Evolutionary conservation across 208 protist species (phyloP).

Genomic region (Wallacemonas collosoma): DNA sequence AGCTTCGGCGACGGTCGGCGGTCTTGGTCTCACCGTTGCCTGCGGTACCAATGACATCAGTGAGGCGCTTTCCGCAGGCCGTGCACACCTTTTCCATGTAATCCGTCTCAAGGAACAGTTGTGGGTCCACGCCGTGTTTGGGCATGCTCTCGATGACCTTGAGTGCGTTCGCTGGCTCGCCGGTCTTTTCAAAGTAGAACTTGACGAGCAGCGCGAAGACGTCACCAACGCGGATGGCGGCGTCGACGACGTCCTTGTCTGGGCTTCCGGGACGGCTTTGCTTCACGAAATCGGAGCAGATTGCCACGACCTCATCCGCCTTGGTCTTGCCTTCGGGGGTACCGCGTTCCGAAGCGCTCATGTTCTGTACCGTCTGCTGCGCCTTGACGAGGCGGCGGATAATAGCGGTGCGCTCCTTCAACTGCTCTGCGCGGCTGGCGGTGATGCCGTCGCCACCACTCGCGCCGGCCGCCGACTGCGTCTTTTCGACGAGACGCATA

Average conservation of each 20-base stretch:
- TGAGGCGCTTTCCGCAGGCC: constrained; percentile 65
- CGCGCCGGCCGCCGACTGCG: constrained; percentile 15
- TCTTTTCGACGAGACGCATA: constrained; percentile 56
- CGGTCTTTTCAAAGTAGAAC: constrained; percentile 86
- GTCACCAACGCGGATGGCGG: constrained; percentile 93
- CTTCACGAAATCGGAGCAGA: constrained; percentile 90
- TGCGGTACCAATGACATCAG: constrained; percentile 34
- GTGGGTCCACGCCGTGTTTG: constrained; percentile 83
- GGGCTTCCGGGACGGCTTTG: constrained; percentile 65
- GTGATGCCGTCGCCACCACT: constrained; percentile 30
- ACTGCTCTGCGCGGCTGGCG: constrained; percentile 38
- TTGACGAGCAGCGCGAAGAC: constrained; percentile 95
- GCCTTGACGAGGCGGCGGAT: constrained; percentile 63
- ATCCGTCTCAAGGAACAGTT: constrained; percentile 89
- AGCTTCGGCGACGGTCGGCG: constrained; percentile 21
- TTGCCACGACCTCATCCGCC: constrained; percentile 65
- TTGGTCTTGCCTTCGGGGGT: constrained; percentile 57
- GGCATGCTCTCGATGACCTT: constrained; percentile 92
- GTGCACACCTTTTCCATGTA: constrained; percentile 88
- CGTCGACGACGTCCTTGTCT: constrained; percentile 67
- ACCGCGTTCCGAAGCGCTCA: constrained; percentile 31
- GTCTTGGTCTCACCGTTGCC: constrained; percentile 7
- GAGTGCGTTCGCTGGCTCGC: constrained; percentile 80
- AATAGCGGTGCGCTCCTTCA: constrained; percentile 58
- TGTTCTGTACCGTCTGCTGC: constrained; percentile 51